Evolutionary conservation across 305 asterid genomes (phyloP), one percentile per base, ranked within the genome.

Genomic region (Fraxinus paxiana): DNA sequence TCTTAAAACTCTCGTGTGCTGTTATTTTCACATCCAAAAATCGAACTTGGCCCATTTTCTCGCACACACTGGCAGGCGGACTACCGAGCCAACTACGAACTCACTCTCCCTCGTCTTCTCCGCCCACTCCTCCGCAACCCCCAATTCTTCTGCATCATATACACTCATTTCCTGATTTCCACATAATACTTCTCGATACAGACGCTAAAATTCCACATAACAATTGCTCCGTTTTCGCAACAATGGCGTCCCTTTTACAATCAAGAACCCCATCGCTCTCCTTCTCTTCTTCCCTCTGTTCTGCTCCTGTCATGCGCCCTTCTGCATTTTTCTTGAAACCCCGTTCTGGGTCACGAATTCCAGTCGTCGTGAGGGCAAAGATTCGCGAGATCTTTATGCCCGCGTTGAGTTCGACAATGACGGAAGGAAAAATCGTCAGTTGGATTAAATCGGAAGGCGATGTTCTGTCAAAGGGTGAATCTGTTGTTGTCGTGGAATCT

Each of bases 361-460:
- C 87, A 5, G 86, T 41, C 6, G 69, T 85, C 6, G 69, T 85
- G 35, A 83, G 80, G 37, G 76, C 89, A 61, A 89, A 89, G 86
- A 87, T 89, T 84, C 86, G 92, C 0, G 93, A 94, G 89, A 93
- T 95, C 76, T 95, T 93, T 92, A 95, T 95, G 98, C 98, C 98
- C 6, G 98, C 98, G 0, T 93, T 95, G 80, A 93, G 98, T 86
- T 95, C 98, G 30, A 95, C 98, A 70, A 95, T 95, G 98, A 92
- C 98, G 13, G 98, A 95, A 85, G 98, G 98, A 1, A 95, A 93
- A 80, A 94, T 94, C 87, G 99, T 95, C 17, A 89, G 92, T 63
- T 95, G 99, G 99, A 34, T 91, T 20, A 95, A 95, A 84, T 90
- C 98, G 24, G 98, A 95, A 48, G 99, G 99, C 22, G 99, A 95